A percentile compares a stretch with the other conserved stretches of the same genome.
Evolutionary conservation across 192 early-diverging fungal genomes (phyloP).

Genomic region (Podila epigama): DNA sequence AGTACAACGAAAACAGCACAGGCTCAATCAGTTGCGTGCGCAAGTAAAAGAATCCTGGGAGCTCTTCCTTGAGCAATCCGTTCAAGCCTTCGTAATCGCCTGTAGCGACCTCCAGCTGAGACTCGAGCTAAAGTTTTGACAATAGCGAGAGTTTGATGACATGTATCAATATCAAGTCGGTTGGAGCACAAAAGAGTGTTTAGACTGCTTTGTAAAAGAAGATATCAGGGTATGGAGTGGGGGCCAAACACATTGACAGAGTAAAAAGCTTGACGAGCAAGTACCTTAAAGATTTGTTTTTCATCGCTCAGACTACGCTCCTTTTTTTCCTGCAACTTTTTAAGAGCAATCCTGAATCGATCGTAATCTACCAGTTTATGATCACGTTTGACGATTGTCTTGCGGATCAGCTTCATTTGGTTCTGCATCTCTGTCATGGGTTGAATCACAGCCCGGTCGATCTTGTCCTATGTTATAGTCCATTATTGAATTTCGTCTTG

Average conservation of each 20-base stretch:
- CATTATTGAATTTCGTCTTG: too few species aligned
- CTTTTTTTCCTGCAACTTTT: conserved; percentile 79
- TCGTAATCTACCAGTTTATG: conserved; percentile 97
- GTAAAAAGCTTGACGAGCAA: background rate
- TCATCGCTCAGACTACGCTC: conserved; percentile 69
- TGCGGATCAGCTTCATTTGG: conserved; percentile 80
- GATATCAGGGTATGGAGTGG: too few species aligned
- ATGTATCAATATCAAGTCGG: background rate
- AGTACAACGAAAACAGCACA: conserved; percentile 84
- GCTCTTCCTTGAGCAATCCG: conserved; percentile 79
- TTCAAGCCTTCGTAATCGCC: conserved; percentile 88
- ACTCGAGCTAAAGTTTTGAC: conserved; percentile 59
- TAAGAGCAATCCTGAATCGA: conserved; percentile 72
- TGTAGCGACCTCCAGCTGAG: conserved; percentile 79
- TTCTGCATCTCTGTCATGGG: conserved; percentile 79
- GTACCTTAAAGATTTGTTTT: conserved; percentile 69
- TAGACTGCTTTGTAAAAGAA: background rate
- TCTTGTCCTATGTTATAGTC: conserved; percentile 50
- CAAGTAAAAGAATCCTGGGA: conserved; percentile 81
- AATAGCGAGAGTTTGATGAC: background rate
- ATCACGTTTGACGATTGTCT: conserved; percentile 86
- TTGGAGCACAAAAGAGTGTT: background rate
- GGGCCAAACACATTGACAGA: background rate
- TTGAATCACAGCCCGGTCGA: conserved; percentile 80
- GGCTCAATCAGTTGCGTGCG: conserved; percentile 85